Conservation (phyloP, 1,139 yeast genomes). For the Saccharomycopsis crataegensis region DNA sequence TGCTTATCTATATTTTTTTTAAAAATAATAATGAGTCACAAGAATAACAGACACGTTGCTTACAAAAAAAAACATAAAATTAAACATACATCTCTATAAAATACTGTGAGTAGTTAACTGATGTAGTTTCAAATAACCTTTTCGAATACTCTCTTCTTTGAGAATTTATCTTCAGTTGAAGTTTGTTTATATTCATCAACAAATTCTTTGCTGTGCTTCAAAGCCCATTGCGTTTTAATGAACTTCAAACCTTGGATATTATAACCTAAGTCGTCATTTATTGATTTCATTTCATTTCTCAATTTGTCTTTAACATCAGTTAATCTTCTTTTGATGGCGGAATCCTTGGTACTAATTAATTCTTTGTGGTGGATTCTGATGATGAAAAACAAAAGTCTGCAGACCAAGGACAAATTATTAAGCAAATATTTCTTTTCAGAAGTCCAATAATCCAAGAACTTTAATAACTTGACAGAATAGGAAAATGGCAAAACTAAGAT, state of each 20-base stretch:
- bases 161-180: conserved; percentile 45
- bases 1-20: too few relatives aligned
- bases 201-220: conserved; percentile 66
- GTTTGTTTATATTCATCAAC: conserved; percentile 61
- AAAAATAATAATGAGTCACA: too few relatives aligned
- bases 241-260: conserved; percentile 79
- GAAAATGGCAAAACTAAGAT: conserved; percentile 85
- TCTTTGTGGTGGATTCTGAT: conserved; percentile 73
- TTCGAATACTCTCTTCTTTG: conserved; percentile 63
- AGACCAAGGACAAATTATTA: conserved; percentile 53
- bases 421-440: conserved; percentile 36
- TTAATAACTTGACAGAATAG: conserved; percentile 61
- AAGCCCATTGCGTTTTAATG: conserved; percentile 70
- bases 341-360: conserved; percentile 57
- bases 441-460: conserved; percentile 74
- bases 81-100: too few relatives aligned
- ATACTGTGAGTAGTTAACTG: too few relatives aligned
- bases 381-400: conserved; percentile 68
- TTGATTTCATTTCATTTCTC: conserved; percentile 44
- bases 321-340: conserved; percentile 40
- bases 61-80: too few relatives aligned
- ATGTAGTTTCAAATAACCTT: conserved; percentile 16
- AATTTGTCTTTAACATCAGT: conserved; percentile 50
- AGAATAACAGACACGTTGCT: too few relatives aligned
- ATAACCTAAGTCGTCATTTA: conserved; percentile 62